Percentiles rank a stretch among this genome's conserved stretches.
Evolutionary conservation across 129 eudicot genomes (phyloP).

Genomic region (Ambrosia trifida): DNA sequence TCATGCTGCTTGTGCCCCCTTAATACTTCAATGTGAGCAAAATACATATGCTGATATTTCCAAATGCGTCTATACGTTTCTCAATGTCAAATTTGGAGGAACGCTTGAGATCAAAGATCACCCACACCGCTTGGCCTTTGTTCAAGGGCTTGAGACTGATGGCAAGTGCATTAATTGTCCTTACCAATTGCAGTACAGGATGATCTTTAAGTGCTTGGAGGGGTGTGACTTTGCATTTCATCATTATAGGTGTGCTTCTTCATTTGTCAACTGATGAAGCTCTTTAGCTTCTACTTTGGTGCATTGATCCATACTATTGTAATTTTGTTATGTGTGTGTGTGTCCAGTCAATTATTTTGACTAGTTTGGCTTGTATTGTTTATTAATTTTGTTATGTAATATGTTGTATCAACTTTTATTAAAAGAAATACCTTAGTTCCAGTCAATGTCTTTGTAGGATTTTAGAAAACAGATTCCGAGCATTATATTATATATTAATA

Average conservation of each 20-base stretch:
- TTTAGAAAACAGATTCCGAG: no score
- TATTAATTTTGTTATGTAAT: no score
- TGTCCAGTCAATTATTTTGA: no score
- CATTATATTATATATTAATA: no score
- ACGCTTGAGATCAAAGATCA: background rate
- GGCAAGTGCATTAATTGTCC: background rate
- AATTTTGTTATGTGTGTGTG: background rate
- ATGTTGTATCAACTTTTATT: no score
- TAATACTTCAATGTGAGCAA: conserved; percentile 17
- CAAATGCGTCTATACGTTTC: background rate
- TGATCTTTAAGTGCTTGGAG: conserved; percentile 23
- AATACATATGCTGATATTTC: background rate
- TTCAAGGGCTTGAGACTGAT: conserved; percentile 8
- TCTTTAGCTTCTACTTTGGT: background rate
- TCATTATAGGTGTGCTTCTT: background rate
- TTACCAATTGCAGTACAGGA: background rate
- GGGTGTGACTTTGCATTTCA: background rate
- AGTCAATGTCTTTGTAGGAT: no score
- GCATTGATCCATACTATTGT: background rate
- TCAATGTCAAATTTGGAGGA: conserved; percentile 23
- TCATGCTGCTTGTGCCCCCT: conserved; percentile 15
- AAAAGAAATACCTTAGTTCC: no score
- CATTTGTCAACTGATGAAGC: background rate
- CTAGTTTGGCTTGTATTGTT: no score
- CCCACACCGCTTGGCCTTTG: background rate